These are phyloP conservation scores for Poa annua DNA, from an alignment of 176 grass and related monocot genomes.

Conservation along the genomic window DNA sequence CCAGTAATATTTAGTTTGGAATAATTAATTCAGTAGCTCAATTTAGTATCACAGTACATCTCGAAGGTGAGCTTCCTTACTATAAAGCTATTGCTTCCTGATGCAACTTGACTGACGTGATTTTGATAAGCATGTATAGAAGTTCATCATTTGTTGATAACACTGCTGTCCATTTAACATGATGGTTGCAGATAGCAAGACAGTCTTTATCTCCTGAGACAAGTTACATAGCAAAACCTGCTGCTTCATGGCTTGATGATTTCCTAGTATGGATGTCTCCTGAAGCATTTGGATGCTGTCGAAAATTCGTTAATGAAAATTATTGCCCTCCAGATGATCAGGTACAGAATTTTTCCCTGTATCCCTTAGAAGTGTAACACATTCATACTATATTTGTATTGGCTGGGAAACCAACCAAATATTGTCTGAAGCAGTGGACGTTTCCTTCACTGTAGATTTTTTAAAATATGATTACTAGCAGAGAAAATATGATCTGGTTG, in stretches of 20 bases:
- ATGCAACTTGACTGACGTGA: slow-evolving; percentile 19
- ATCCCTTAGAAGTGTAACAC: slow-evolving; percentile 17
- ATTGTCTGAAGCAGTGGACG: slow-evolving; percentile 22
- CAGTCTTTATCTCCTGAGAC: slow-evolving; percentile 73
- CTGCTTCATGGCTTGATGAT: slow-evolving; percentile 99
- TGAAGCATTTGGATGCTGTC: slow-evolving; percentile 97
- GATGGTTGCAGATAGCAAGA: slow-evolving; percentile 68
- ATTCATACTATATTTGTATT: slow-evolving; percentile 40
- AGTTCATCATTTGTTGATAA: slow-evolving; percentile 37
- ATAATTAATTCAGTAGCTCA: slow-evolving; percentile 1
- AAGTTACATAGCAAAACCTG: slow-evolving; percentile 94
- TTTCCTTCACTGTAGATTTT: neutral
- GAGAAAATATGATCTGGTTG: slow-evolving; percentile 22
- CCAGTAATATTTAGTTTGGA: slow-evolving; percentile 32
- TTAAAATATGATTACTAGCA: neutral
- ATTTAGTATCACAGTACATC: slow-evolving; percentile 30
- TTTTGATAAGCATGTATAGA: slow-evolving; percentile 25
- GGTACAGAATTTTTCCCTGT: slow-evolving; percentile 49
- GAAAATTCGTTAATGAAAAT: slow-evolving; percentile 78
- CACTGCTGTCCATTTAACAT: neutral
- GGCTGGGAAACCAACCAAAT: slow-evolving; percentile 24
- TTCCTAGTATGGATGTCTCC: slow-evolving; percentile 98
- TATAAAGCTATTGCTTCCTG: slow-evolving; percentile 27
- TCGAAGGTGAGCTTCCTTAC: slow-evolving; percentile 27
- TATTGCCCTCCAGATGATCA: slow-evolving; percentile 98